These are phyloP conservation scores for Aureobasidium sp. DNA, from an alignment of 2,329 filamentous ascomycete species.

Conservation along the genomic window DNA sequence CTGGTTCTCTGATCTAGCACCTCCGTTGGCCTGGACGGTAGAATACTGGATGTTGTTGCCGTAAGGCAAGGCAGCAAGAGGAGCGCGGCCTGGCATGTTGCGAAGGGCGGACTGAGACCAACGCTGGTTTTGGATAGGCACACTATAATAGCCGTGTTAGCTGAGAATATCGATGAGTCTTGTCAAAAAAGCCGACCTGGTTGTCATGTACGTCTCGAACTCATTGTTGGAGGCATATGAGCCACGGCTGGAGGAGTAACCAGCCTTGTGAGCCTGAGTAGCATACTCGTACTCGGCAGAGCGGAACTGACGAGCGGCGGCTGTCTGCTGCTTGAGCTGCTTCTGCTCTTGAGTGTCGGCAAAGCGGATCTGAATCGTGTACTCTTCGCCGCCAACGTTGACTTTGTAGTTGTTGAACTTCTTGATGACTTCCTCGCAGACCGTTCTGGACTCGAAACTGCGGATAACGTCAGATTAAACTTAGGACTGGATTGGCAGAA, in stretches of 20 bases:
- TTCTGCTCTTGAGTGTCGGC: constrained; percentile 97
- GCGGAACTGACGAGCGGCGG: constrained; percentile 89
- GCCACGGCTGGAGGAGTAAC: constrained; percentile 17
- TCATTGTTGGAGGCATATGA: constrained; percentile 26
- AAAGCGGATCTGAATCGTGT: constrained; percentile 86
- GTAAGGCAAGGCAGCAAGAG: constrained; percentile 24
- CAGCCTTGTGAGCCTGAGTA: constrained; percentile 26
- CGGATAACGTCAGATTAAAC: constrained; percentile 17
- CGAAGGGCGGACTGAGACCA: constrained; percentile 29
- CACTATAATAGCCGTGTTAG: constrained; percentile 13
- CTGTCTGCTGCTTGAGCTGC: constrained; percentile 90
- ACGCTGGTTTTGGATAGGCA: constrained; percentile 29
- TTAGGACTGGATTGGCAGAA: background rate
- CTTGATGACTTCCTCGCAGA: constrained; percentile 83
- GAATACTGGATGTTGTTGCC: constrained; percentile 21
- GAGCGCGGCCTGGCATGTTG: constrained; percentile 20
- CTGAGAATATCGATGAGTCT: background rate
- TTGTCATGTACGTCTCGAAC: constrained; percentile 31
- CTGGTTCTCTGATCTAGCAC: constrained; percentile 15
- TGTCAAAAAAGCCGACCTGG: constrained; percentile 16
- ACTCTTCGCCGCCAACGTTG: constrained; percentile 61
- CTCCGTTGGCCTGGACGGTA: constrained; percentile 3
- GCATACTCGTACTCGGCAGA: constrained; percentile 73
- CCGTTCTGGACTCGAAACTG: constrained; percentile 82
- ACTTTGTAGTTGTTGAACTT: constrained; percentile 68